Percentiles rank a stretch among this genome's conserved stretches.
Evolutionary conservation across 495 filamentous ascomycete species (phyloP).

Genomic region (Halenospora varia): DNA sequence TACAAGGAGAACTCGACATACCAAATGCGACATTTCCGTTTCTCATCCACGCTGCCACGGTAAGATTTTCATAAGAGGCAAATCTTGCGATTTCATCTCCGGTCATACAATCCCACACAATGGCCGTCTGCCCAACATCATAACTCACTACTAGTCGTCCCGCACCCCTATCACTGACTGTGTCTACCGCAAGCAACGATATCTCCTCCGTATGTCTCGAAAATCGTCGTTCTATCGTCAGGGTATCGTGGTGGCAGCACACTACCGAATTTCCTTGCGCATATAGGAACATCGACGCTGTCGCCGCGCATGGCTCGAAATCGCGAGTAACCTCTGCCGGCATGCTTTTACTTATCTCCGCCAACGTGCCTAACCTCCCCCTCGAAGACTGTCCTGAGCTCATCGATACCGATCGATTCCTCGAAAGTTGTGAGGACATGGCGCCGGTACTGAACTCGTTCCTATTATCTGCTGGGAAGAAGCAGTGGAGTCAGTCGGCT

Average conservation of each 20-base stretch:
- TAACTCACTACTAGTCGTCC: conserved; percentile 90
- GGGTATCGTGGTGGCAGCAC: conserved; percentile 84
- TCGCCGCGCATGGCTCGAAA: conserved; percentile 83
- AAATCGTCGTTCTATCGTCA: conserved; percentile 86
- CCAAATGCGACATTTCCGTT: conserved; percentile 98
- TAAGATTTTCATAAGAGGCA: conserved; percentile 81
- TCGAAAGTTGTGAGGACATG: conserved; percentile 49
- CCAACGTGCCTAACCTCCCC: conserved; percentile 31
- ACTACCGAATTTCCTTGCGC: conserved; percentile 74
- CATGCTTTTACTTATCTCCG: conserved; percentile 40
- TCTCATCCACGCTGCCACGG: conserved; percentile 89
- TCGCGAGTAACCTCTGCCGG: conserved; percentile 49
- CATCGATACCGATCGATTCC: conserved; percentile 58
- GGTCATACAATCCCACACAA: conserved; percentile 95
- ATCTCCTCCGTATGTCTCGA: conserved; percentile 80
- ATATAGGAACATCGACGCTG: conserved; percentile 82
- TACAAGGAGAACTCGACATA: conserved; percentile 2
- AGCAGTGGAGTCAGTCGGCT: conserved; percentile 22
- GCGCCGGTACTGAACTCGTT: conserved; percentile 24
- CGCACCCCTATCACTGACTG: conserved; percentile 81
- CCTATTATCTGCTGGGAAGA: conserved; percentile 19
- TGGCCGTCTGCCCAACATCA: conserved; percentile 84
- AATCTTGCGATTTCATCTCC: conserved; percentile 88
- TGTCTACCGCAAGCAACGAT: conserved; percentile 80
- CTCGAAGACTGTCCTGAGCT: conserved; percentile 46